Evolutionary conservation across 1,284 basidiomycete genomes (phyloP).

Genomic region (Naganishia sp.): DNA sequence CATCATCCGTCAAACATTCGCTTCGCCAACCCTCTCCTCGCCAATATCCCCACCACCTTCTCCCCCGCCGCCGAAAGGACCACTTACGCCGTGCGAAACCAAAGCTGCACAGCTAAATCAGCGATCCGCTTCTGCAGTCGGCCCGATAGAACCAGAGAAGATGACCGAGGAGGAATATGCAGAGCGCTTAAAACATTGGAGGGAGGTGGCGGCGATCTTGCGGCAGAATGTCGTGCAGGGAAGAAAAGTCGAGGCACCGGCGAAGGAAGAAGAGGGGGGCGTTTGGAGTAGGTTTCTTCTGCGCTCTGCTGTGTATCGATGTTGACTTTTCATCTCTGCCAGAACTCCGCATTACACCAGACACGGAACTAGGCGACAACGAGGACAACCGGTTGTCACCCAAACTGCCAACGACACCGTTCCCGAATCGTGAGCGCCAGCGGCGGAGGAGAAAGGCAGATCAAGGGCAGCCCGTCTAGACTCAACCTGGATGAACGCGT

Average conservation of each 20-base stretch:
- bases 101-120: conserved; percentile 10
- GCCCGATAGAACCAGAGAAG: conserved; percentile 18
- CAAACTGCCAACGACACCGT: conserved; percentile 47
- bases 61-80: conserved; percentile 23
- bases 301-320: background rate
- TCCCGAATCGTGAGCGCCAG: conserved; percentile 42
- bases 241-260: conserved; percentile 40
- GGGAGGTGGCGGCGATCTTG: conserved; percentile 49
- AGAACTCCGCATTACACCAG: conserved; percentile 49
- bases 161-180: conserved; percentile 34
- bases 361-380: conserved; percentile 53
- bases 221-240: conserved; percentile 53
- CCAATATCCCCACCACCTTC: conserved; percentile 33
- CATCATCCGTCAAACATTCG: conserved; percentile 46
- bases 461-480: conserved; percentile 6
- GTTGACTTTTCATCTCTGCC: background rate
- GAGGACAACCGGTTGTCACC: conserved; percentile 42
- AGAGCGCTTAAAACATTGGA: conserved; percentile 49
- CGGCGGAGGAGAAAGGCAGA: conserved; percentile 20
- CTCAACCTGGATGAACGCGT: too few relatives aligned
- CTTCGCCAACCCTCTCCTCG: conserved; percentile 42
- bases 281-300: conserved; percentile 13
- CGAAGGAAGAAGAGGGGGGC: conserved; percentile 28
- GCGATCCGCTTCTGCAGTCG: conserved; percentile 22
- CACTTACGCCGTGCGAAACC: conserved; percentile 29